Evolutionary conservation across 371 early-diverging fungal genomes (phyloP), one percentile per base, ranked within the genome.

Genomic region (Funneliformis caledonium): DNA sequence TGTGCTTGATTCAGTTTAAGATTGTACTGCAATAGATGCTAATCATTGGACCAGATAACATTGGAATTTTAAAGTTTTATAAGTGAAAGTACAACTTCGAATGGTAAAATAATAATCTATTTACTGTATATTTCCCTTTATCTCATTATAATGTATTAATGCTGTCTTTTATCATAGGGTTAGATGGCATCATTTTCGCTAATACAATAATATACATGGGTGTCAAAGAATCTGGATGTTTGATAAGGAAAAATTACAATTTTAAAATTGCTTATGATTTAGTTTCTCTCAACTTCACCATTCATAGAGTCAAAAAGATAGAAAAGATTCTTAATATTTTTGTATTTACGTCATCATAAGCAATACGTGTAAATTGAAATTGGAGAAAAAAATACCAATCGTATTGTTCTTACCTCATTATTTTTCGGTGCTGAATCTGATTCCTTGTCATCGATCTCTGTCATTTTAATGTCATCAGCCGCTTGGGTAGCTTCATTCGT

Each of bases 181-280:
- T 43, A 91, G 97, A 26, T 98, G 98, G 37, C 91, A 98, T 76
- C 98, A 99, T 89, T 97, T 94, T 97, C 98, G 6, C 89, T 99
- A 84, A 98, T 98, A 2, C 98, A 99, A 85, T 99, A 97, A 84
- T 97, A 97, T 85, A 97, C 98, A 47, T 99, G 99, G 98, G 98
- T 98, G 98, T 88, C 89, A 31, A 81, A 89, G 56, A 93, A 94
- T 81, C 98, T 99, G 85, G 92, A 91, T 8, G 83, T 99, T 59
- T n/a, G 87, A 88, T 6, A 83, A 88, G 26, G 98, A 97, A 82
- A 89, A 92, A 11, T 99, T 83, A 98, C 99, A 3, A 98, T 99
- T 98, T 90, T 99, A 37, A 95, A 50, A 99, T 99, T 85, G 99
- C 99, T 0, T 98, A 99, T 82, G 99, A 99, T 83, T 98, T 98